A percentile compares a stretch with the other conserved stretches of the same genome.
Evolutionary conservation across 2,329 filamentous ascomycete genomes (phyloP).

Genomic region (Triangularia verruculosa): DNA sequence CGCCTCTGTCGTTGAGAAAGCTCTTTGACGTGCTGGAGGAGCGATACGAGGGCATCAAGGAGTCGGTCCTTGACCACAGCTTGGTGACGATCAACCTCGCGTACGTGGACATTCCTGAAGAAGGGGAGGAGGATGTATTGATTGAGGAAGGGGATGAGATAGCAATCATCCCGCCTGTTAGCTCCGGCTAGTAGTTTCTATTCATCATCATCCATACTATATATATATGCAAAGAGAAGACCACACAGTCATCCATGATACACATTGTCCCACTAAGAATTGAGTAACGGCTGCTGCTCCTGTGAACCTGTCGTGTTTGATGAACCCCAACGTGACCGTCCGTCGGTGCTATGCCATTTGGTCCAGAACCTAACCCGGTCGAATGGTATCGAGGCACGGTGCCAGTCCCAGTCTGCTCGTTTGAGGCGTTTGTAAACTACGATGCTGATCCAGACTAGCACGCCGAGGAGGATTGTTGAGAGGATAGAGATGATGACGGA

Average conservation of each 20-base stretch:
- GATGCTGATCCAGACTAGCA: constrained; percentile 26
- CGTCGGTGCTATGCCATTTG: background rate
- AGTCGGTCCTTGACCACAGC: constrained; percentile 67
- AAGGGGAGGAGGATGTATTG: constrained; percentile 35
- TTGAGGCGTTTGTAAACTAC: constrained; percentile 9
- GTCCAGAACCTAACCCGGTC: background rate
- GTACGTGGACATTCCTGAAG: constrained; percentile 64
- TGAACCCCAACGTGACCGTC: background rate
- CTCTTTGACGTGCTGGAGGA: constrained; percentile 68
- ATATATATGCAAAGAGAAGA: background rate
- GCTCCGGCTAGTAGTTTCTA: constrained; percentile 62
- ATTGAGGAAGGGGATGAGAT: constrained; percentile 78
- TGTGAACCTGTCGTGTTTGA: background rate
- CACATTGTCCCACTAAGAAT: background rate
- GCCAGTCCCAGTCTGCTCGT: background rate
- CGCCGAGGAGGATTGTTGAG: constrained; percentile 31
- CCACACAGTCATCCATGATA: background rate
- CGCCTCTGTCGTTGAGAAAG: constrained; percentile 59
- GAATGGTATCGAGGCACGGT: background rate
- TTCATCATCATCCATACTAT: background rate
- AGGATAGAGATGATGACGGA: constrained; percentile 36
- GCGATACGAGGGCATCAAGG: constrained; percentile 65
- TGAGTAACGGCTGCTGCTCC: background rate
- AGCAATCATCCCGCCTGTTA: constrained; percentile 83
- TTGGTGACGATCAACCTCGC: constrained; percentile 77